Evolutionary conservation across 768 basidiomycete genomes (phyloP).

Genomic region (Jaapia argillacea): DNA sequence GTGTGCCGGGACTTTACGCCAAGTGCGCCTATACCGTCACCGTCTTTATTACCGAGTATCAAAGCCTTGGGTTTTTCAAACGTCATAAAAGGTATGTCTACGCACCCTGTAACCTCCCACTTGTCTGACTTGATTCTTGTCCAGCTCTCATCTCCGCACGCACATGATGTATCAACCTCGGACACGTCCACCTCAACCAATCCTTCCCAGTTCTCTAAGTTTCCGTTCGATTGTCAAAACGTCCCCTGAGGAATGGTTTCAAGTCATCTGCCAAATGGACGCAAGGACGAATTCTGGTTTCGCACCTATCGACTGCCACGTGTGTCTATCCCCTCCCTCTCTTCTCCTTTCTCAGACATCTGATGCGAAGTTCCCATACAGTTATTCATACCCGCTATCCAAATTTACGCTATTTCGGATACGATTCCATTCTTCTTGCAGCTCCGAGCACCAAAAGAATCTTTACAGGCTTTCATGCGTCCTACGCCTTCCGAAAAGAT

Average conservation of each 20-base stretch:
- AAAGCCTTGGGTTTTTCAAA: constrained; percentile 3
- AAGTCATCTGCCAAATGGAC: constrained; percentile 35
- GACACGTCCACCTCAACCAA: constrained; percentile 44
- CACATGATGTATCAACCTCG: constrained; percentile 45
- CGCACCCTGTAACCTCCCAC: constrained; percentile 11
- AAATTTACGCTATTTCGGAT: constrained; percentile 43
- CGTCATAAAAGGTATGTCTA: neutral
- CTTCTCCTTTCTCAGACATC: neutral
- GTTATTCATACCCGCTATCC: constrained; percentile 51
- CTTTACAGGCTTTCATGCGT: constrained; percentile 35
- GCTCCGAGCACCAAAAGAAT: constrained; percentile 34
- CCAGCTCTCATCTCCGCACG: constrained; percentile 24
- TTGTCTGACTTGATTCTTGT: neutral
- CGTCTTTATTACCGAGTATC: constrained; percentile 2
- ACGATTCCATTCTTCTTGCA: constrained; percentile 60
- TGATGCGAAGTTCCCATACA: constrained; percentile 15
- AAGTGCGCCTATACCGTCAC: neutral
- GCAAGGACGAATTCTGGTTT: constrained; percentile 23
- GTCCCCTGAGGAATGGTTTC: constrained; percentile 57
- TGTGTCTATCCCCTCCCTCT: constrained; percentile 19
- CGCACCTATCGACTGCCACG: constrained; percentile 38
- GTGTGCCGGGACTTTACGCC: neutral
- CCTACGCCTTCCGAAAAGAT: too few relatives aligned
- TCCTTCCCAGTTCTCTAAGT: constrained; percentile 29
- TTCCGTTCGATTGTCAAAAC: constrained; percentile 53